These are phyloP conservation scores for Neophaeococcomyces mojaviensis DNA, from an alignment of 2,329 filamentous ascomycete species.

Conservation along the genomic window DNA sequence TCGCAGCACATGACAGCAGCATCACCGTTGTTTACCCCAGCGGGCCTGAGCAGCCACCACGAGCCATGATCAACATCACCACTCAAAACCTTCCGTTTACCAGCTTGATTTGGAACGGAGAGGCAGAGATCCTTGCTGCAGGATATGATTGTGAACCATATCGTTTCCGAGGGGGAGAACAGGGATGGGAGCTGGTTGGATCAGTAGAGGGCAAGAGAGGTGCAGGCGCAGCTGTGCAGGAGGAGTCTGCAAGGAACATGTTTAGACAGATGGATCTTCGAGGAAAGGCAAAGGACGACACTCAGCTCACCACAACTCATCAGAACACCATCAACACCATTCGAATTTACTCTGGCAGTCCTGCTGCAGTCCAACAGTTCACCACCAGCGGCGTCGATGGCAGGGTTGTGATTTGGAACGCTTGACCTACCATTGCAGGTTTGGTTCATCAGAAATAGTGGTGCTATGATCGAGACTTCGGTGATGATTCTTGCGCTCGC, in stretches of 20 bases:
- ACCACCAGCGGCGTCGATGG: slow-evolving; percentile 82
- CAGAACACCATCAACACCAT: slow-evolving; percentile 92
- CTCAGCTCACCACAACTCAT: slow-evolving; percentile 87
- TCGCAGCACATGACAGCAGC: slow-evolving; percentile 90
- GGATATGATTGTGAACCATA: slow-evolving; percentile 78
- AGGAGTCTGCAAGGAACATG: slow-evolving; percentile 95
- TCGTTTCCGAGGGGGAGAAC: slow-evolving; percentile 69
- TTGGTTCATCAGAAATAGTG: too few relatives aligned
- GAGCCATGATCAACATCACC: slow-evolving; percentile 80
- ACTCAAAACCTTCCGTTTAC: slow-evolving; percentile 89
- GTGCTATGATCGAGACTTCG: too few relatives aligned
- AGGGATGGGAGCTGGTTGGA: slow-evolving; percentile 76
- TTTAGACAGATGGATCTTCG: slow-evolving; percentile 98
- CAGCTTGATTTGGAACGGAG: slow-evolving; percentile 83
- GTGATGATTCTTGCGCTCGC: too few relatives aligned
- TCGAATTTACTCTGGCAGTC: slow-evolving; percentile 62
- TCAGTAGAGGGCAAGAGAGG: slow-evolving; percentile 69
- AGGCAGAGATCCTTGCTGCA: slow-evolving; percentile 89
- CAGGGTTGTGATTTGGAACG: slow-evolving; percentile 69
- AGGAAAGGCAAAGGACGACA: slow-evolving; percentile 85
- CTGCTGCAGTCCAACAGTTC: slow-evolving; percentile 64
- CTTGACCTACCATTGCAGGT: slow-evolving; percentile 34
- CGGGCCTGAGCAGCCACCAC: slow-evolving; percentile 80
- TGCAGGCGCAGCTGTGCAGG: slow-evolving; percentile 55
- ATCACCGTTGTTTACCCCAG: slow-evolving; percentile 93